Base-by-base conservation (phyloP, 2,329 filamentous ascomycete genomes). In the Colletotrichum cuscutae region DNA sequence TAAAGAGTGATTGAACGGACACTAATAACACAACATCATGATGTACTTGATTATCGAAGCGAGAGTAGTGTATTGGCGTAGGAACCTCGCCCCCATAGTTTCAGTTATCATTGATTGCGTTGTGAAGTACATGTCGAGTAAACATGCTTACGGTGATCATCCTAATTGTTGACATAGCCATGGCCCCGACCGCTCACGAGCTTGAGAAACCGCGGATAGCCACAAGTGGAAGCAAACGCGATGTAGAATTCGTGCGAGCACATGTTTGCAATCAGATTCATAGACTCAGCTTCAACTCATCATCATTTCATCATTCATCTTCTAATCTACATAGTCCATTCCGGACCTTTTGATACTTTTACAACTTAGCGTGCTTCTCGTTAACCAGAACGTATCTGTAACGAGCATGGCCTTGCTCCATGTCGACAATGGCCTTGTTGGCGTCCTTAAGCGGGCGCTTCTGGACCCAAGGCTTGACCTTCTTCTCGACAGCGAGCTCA, bases 381-480 rank as follows among this genome's bases (percentile, higher is more conserved):
- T 85, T 85, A 1, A 82, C 79, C 67, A 85, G 75, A 0, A 85
- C 83, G 77, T 84, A 85, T 73, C 84, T 78, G 74, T 83, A 85
- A 66, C 83, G 80, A 1, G 84, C 84, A 76, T 88, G 86, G 0
- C 88, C 88, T 2, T 79, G 81, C 54, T 89, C 86, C 81, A 90
- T 84, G 74, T 89, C 88, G 46, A 89, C 77, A 24, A 90, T 80
- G 1, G 84, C 83, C 79, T 86, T 77, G 77, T 90, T 90, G 2
- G 85, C 86, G 52, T 87, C 84, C 75, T 83, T 85, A 84, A 91
- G 84, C 3, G 84, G 83, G 46, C 86, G 80, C 78, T 83, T 81
- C 77, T 90, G 82, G 22, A 90, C 84, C 86, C 86, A 89, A 1
- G 88, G 86, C 79, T 86, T 84, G 8, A 91, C 79, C 9, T 84